A percentile compares a stretch with the other conserved stretches of the same genome.
Evolutionary conservation across 805 yeast species (phyloP).

Genomic region (Saccharomycopsis fodiens): DNA sequence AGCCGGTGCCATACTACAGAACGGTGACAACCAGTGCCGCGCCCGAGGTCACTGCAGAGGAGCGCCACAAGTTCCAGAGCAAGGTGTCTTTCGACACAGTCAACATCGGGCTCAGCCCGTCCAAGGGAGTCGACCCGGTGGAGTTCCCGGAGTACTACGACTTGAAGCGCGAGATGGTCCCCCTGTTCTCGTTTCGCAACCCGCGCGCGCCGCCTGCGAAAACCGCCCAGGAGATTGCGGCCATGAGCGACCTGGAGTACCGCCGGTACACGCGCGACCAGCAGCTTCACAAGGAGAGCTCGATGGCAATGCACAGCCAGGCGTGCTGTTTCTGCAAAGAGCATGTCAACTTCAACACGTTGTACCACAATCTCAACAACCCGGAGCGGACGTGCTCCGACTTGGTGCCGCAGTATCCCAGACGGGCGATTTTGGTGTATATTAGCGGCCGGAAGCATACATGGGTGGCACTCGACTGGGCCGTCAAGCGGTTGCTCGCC

Average conservation of each 20-base stretch:
- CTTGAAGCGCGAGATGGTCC: conserved; percentile 2
- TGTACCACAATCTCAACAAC: conserved; percentile 32
- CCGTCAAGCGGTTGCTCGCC: conserved; percentile 43
- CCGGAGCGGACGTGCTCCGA: conserved; percentile 22
- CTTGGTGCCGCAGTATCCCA: conserved; percentile 35
- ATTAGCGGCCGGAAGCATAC: conserved; percentile 68
- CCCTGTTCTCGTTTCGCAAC: conserved; percentile 4
- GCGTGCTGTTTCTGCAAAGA: conserved; percentile 31
- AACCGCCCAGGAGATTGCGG: not conserved
- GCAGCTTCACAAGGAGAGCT: conserved; percentile 1
- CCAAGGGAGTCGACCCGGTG: conserved; percentile 16
- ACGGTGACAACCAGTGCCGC: conserved; percentile 1
- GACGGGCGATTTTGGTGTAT: conserved; percentile 53
- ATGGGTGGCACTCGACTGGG: conserved; percentile 78
- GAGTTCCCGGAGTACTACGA: conserved; percentile 17
- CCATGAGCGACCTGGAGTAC: conserved; percentile 10
- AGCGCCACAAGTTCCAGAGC: conserved; percentile 5
- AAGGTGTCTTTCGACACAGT: conserved; percentile 52
- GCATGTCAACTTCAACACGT: conserved; percentile 40
- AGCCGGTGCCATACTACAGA: not conserved
- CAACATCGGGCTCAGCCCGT: conserved; percentile 25
- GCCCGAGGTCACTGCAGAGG: not conserved
- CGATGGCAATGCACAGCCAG: conserved; percentile 20
- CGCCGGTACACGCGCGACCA: conserved; percentile 5
- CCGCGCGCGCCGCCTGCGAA: not conserved